phyloP scores from a whole-genome alignment of 805 yeast genomes.

The Tanozyma kutaoensis region DNA sequence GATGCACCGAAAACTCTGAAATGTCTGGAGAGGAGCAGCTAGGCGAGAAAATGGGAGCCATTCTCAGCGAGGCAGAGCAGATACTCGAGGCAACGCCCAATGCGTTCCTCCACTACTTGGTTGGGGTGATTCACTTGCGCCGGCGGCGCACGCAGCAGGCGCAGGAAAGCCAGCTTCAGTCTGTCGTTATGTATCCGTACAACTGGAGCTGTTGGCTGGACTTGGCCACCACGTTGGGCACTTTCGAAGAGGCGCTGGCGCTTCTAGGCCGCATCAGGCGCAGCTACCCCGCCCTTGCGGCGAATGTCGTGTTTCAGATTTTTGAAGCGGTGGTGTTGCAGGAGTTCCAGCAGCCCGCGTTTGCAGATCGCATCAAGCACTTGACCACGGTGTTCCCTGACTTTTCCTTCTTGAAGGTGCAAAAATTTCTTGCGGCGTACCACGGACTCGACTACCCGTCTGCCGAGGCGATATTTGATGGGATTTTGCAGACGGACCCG shows the following conservation, averaged over 20 bases:
- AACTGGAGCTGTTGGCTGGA: constrained; percentile 96
- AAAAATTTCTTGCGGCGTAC: constrained; percentile 70
- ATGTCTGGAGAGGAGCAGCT: not conserved
- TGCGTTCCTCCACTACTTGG: constrained; percentile 56
- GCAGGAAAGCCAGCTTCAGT: constrained; percentile 41
- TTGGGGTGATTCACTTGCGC: constrained; percentile 54
- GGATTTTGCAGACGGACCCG: constrained; percentile 63
- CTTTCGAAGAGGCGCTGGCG: constrained; percentile 44
- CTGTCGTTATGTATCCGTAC: constrained; percentile 59
- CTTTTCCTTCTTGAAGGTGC: constrained; percentile 63
- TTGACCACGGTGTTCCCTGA: constrained; percentile 51
- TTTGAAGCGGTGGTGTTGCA: constrained; percentile 61
- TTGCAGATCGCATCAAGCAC: constrained; percentile 34
- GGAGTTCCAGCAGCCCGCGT: constrained; percentile 62
- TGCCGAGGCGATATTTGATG: constrained; percentile 72
- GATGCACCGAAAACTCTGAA: constrained; percentile 56
- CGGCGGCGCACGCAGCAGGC: constrained; percentile 53
- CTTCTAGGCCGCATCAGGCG: constrained; percentile 23
- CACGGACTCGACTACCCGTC: constrained; percentile 75
- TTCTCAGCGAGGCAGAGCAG: constrained; percentile 10
- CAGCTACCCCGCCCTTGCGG: constrained; percentile 17
- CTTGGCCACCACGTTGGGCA: constrained; percentile 44
- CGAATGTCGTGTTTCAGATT: constrained; percentile 27
- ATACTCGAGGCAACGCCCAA: constrained; percentile 19
- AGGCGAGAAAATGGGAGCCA: constrained; percentile 2